Evolutionary conservation across 768 basidiomycete genomes (phyloP), one percentile per base, ranked within the genome.

Genomic region (Hypholoma fasciculare): DNA sequence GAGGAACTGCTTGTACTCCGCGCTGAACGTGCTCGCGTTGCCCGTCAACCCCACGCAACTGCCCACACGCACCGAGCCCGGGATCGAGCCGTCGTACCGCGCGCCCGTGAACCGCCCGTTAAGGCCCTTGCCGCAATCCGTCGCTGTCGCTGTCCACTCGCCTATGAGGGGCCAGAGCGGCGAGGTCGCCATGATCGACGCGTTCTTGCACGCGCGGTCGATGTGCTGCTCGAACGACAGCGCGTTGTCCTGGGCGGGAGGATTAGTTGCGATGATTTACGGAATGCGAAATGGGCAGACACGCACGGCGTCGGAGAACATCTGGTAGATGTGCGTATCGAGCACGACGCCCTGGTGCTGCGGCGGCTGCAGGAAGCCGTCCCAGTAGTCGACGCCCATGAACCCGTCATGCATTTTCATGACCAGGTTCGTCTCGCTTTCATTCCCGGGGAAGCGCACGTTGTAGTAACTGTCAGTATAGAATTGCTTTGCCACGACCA

Each of bases 101-200:
- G 86, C 76, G 1, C 89, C 87, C 40, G 77, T 58, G 4, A 88
- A 90, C 37, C 92, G 84, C 2, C 93, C 94, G 63, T 95, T 95
- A 54, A 96, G 77, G 70, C 89, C 89, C 63, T 81, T 86, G n/a
- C 86, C 85, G 63, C 90, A 92, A 66, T 92, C 92, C 3, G 83
- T 93, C 49, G 78, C 71, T 4, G 88, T 88, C 4, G 90, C 81
- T 0, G 87, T 84, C 87, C 91, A 96, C 74, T 96, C 94, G 39
- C 93, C 94, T 30, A 95, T 90, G 44, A 94, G 76, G 16, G 83
- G 79, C 92, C 89, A 92, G 30, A 95, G 78, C 27, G 83, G 78
- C 63, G 83, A 85, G 16, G 67, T 66, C 0, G 80, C 70, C 12
- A 92, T 76, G 3, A 72, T 65, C 7, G 74, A 68, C 14, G 71